Base-by-base conservation (phyloP, 2,329 filamentous ascomycete genomes). In the Pestalotiopsis sp. region DNA sequence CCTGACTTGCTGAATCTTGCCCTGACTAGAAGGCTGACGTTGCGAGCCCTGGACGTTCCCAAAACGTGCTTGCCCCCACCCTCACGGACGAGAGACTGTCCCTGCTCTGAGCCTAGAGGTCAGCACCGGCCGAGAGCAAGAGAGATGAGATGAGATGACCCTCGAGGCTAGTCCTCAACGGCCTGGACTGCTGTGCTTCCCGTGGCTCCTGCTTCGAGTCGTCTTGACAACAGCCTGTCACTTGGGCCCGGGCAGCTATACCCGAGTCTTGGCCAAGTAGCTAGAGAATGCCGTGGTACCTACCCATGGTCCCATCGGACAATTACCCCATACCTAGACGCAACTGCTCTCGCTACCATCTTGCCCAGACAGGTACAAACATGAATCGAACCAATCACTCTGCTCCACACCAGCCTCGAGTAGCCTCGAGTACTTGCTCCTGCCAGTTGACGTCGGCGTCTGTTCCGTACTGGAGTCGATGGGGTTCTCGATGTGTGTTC, bases 1-100 rank as follows among this genome's bases (percentile, higher is more conserved):
- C 59, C 59, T 62, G 59, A 62, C 59, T 62, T 62, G 59, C 59
- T 14, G 27, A 40, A 36, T 36, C n/a, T 36, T 62, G 59, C 59
- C 59, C 59, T 62, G 59, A 62, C 59, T 62, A 62, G 59, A 62
- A 62, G 25, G 36, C 59, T 38, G 59, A 62, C 59, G 59, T 36
- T 36, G 59, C 31, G 59, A 62, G 31, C n/a, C 59, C 45, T 52
- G 11, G 20, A 3, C 45, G 45, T 23, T 52, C 17, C 45, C 14
- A 52, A 52, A 52, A 52, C 45, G 45, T 52, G 31, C 20, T 62
- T 62, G 4, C 31, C 36, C 27, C 59, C 25, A 27, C 59, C 59
- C 38, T 31, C 59, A 20, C 38, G 14, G 12, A 20, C 25, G 36
- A 6, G 27, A 27, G 59, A 27, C 27, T 36, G 31, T 20, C n/a